Percentiles rank a stretch among this genome's conserved stretches.
Evolutionary conservation across 371 early-diverging fungal genomes (phyloP).

Genomic region (Mortierella sp.): DNA sequence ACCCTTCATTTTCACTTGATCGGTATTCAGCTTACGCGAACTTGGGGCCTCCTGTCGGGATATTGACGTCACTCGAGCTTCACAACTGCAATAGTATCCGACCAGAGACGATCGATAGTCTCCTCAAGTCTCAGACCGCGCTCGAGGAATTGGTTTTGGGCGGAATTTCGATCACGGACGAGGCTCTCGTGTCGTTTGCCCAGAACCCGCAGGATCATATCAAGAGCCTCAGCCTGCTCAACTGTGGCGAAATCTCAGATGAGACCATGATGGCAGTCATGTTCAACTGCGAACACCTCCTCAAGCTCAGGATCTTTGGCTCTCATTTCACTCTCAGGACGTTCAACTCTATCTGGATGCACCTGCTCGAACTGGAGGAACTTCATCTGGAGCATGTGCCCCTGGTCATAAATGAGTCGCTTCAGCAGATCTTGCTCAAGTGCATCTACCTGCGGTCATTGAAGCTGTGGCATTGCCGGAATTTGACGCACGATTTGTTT

Average conservation of each 20-base stretch:
- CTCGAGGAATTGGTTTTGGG: conserved; percentile 40
- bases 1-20: conserved; percentile 18
- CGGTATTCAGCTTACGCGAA: conserved; percentile 21
- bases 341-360: conserved; percentile 43
- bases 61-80: conserved; percentile 27
- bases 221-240: conserved; percentile 18
- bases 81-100: conserved; percentile 33
- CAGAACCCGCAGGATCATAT: conserved; percentile 25
- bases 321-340: conserved; percentile 44
- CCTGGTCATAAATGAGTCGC: conserved; percentile 43
- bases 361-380: conserved; percentile 38
- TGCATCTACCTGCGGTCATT: conserved; percentile 27
- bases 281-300: conserved; percentile 49
- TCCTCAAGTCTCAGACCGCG: conserved; percentile 26
- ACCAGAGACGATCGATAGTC: conserved; percentile 14
- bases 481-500: conserved; percentile 45
- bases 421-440: conserved; percentile 35
- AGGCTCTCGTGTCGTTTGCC: conserved; percentile 30
- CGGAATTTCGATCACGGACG: conserved; percentile 46
- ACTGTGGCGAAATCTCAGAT: conserved; percentile 51
- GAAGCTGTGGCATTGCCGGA: conserved; percentile 52
- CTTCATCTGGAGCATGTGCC: conserved; percentile 49
- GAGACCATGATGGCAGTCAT: conserved; percentile 47
- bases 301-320: conserved; percentile 40
- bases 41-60: conserved; percentile 4